Base-by-base conservation (phyloP, 768 basidiomycete species). In the Suillus decipiens region DNA sequence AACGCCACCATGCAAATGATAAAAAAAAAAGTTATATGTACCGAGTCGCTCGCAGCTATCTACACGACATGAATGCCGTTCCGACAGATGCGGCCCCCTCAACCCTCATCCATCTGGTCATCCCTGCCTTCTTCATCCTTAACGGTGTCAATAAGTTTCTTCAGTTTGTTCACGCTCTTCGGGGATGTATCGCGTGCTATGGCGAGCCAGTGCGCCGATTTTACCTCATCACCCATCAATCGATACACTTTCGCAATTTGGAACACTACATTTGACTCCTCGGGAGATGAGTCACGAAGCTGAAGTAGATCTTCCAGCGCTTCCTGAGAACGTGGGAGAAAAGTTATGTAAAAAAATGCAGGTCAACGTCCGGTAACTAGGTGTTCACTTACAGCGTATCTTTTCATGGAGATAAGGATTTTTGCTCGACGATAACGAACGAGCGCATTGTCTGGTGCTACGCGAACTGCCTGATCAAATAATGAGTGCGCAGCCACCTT, bases 261-360 rank as follows among this genome's bases (percentile, higher is more conserved):
- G 85, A 97, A 97, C 63, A 96, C 87, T 62, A 99, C 92, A 78
- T 98, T 98, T 60, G 95, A 90, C 80, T 99, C 97, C 72, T 95
- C 93, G 8, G 96, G 96, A 41, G 95, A 92, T 66, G 86, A 80
- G 73, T 86, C 87, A 68, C 89, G 84, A 59, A 99, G 84, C 64
- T 81, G 79, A 77, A 94, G 88, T 72, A 99, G 83, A 74, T 95
- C 93, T 64, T 83, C 75, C 50, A 94, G 84, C 22, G 96, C 96
- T 48, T 81, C 80, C 95, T 97, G 79, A 66, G 56, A 65, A 65
- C 58, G 61, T 61, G 65, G 63, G 69, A 71, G 67, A 71, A 72
- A 70, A 67, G 62, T 65, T 12, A 54, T 59, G 57, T 60, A 61
- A 66, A 69, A 47, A 67, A 65, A 74, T 50, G 43, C 36, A 48